phyloP scores from a whole-genome alignment of 768 basidiomycete species.

The Tulasnella sp. region DNA sequence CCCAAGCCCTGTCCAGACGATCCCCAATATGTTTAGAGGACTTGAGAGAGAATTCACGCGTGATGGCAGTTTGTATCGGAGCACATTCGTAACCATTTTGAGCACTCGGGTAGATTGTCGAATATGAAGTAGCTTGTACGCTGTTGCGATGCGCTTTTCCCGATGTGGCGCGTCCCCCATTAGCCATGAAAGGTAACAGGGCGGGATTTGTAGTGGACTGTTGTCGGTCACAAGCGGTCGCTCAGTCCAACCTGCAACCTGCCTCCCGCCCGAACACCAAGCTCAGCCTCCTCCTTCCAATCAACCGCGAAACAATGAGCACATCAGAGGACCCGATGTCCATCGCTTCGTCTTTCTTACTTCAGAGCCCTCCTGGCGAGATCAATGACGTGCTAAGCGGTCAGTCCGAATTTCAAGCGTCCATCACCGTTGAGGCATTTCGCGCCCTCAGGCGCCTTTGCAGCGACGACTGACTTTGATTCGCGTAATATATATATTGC shows the following conservation, averaged over 20 bases:
- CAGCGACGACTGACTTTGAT: background rate
- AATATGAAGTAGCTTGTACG: background rate
- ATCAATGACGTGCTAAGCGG: slow-evolving; percentile 95
- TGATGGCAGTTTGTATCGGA: too few species aligned
- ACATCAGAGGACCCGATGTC: slow-evolving; percentile 16
- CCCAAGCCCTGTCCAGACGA: background rate
- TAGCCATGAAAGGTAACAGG: background rate
- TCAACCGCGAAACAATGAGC: background rate
- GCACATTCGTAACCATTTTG: too few species aligned
- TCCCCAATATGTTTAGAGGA: too few species aligned
- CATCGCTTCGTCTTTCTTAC: slow-evolving; percentile 66
- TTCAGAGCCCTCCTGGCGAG: slow-evolving; percentile 92
- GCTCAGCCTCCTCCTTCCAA: background rate
- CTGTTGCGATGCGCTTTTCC: too few species aligned
- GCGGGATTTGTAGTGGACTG: background rate
- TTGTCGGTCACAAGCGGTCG: background rate
- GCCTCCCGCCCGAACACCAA: background rate
- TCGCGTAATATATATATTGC: background rate
- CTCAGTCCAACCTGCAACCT: slow-evolving; percentile 1
- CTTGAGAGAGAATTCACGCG: too few species aligned
- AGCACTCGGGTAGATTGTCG: background rate
- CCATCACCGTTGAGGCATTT: slow-evolving; percentile 16
- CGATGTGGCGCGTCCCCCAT: background rate
- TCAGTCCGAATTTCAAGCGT: slow-evolving; percentile 34
- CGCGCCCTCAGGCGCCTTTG: background rate